Evolutionary conservation across 805 yeast species (phyloP).

Genomic region (Candida endomychidarum): DNA sequence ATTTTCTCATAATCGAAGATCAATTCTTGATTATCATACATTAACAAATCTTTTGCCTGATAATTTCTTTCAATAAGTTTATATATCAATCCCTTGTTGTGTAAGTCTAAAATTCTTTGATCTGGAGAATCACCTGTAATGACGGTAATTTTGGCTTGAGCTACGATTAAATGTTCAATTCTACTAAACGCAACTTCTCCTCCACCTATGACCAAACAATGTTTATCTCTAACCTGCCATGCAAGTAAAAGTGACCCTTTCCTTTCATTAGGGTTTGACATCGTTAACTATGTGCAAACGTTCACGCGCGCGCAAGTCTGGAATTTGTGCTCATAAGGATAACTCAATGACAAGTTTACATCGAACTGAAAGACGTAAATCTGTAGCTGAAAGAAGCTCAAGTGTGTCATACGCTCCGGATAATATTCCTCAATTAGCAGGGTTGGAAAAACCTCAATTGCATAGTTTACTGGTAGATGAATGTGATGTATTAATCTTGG

Average conservation of each 20-base stretch:
- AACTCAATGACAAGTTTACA: constrained; percentile 4
- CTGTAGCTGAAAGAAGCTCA: constrained; percentile 49
- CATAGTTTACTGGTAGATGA: constrained; percentile 61
- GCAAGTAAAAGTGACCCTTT: constrained; percentile 65
- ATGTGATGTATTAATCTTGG: constrained; percentile 87
- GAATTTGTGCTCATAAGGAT: neutral
- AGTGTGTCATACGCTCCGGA: constrained; percentile 41
- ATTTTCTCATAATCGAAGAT: neutral
- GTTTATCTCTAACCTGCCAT: constrained; percentile 68
- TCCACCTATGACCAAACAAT: constrained; percentile 73
- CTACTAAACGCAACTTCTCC: constrained; percentile 77
- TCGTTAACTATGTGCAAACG: neutral
- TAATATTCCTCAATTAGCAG: constrained; percentile 70
- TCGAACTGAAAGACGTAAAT: constrained; percentile 40
- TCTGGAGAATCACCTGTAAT: constrained; percentile 42
- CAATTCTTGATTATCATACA: constrained; percentile 41
- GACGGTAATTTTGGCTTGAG: constrained; percentile 70
- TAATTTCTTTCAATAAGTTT: constrained; percentile 48
- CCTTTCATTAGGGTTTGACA: constrained; percentile 24
- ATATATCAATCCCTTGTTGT: constrained; percentile 41
- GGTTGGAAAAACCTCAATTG: constrained; percentile 69
- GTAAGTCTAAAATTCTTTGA: constrained; percentile 29
- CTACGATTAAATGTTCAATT: constrained; percentile 62
- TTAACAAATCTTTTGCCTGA: constrained; percentile 43
- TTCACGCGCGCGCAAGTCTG: too few species aligned